Conservation (phyloP, 2,329 filamentous ascomycete species). For the Ophiocordyceps sinensis region DNA sequence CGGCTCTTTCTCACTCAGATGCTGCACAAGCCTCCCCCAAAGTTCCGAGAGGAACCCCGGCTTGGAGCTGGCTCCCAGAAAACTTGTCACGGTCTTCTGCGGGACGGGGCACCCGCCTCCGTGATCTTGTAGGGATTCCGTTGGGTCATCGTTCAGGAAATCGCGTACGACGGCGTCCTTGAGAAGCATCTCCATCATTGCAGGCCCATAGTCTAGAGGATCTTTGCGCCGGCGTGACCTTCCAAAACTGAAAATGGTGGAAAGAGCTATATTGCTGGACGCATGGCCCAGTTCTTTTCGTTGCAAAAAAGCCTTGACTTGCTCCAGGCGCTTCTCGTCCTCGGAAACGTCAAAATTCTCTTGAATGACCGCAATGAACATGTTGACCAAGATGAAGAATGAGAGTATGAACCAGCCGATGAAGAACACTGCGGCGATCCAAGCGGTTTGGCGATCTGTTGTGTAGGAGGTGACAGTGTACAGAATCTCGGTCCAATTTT, state of each 20-base stretch:
- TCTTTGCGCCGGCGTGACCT: constrained; percentile 52
- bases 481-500: constrained; percentile 84
- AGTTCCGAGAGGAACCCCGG: constrained; percentile 44
- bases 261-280: constrained; percentile 61
- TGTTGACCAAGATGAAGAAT: constrained; percentile 93
- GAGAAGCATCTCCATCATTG: constrained; percentile 87
- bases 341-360: constrained; percentile 98
- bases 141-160: constrained; percentile 67
- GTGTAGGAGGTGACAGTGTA: constrained; percentile 68
- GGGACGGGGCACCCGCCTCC: constrained; percentile 15
- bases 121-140: constrained; percentile 14
- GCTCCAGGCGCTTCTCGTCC: constrained; percentile 92
- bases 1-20: constrained; percentile 54
- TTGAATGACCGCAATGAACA: constrained; percentile 99
- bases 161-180: constrained; percentile 93
- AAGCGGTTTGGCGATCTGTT: constrained; percentile 53
- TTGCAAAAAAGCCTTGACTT: constrained; percentile 88
- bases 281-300: constrained; percentile 70
- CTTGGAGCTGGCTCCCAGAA: constrained; percentile 29
- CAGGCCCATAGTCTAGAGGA: constrained; percentile 80
- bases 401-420: constrained; percentile 92
- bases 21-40: constrained; percentile 44
- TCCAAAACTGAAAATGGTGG: constrained; percentile 52
- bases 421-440: constrained; percentile 84
- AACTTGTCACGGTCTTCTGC: constrained; percentile 17